Evolutionary conservation across 345 rosid species (phyloP).

Genomic region (Cardamine resedifolia): DNA sequence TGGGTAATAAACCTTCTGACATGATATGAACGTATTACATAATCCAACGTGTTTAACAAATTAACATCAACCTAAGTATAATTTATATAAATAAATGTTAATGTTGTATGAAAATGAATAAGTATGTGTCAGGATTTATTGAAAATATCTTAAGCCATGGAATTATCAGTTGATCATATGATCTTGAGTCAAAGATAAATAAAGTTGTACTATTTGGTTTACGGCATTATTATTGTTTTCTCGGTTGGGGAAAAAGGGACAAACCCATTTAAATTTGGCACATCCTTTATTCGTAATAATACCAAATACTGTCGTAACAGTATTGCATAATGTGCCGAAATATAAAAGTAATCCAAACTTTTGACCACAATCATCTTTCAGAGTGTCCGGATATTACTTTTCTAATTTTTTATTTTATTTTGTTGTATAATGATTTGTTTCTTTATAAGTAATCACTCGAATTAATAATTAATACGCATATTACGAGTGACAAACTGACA

Average conservation of each 20-base stretch:
- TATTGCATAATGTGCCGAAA: conserved; percentile 4
- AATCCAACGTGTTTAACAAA: not conserved
- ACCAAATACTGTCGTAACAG: conserved; percentile 8
- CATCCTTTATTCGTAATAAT: conserved; percentile 13
- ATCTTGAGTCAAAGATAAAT: conserved; percentile 29
- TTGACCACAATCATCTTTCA: not conserved
- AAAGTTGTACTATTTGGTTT: conserved; percentile 19
- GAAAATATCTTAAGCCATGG: not conserved
- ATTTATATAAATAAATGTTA: not conserved
- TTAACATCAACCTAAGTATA: conserved; percentile 7
- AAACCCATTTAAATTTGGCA: conserved; percentile 18
- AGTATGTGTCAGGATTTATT: not conserved
- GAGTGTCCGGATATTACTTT: not conserved
- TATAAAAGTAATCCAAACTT: conserved; percentile 4
- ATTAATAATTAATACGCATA: not conserved
- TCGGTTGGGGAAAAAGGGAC: conserved; percentile 27
- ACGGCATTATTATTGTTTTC: conserved; percentile 19
- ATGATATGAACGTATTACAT: conserved; percentile 8
- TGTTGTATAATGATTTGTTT: not conserved
- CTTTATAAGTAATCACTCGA: not conserved
- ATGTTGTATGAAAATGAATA: not conserved
- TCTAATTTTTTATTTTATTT: too few relatives aligned
- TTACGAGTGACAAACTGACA: too few relatives aligned
- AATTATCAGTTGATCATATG: not conserved
- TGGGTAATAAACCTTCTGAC: not conserved